These are phyloP conservation scores for Backusella circina DNA, from an alignment of 192 early-diverging fungal species.

Conservation along the genomic window DNA sequence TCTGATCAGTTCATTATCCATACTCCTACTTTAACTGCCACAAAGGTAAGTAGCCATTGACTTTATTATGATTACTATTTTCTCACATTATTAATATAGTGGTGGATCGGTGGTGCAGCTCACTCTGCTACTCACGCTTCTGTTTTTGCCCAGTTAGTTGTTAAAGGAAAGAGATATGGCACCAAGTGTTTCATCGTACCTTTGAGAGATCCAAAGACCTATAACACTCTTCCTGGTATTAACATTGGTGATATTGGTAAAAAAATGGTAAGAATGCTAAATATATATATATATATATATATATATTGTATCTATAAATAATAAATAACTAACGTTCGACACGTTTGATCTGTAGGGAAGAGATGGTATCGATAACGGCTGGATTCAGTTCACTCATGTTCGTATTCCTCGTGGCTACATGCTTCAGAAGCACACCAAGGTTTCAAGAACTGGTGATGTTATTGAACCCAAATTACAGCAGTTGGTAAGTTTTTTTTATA, in stretches of 20 bases:
- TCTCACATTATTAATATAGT: slow-evolving; percentile 28
- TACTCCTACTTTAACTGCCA: slow-evolving; percentile 73
- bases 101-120: slow-evolving; percentile 97
- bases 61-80: not conserved
- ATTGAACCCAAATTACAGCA: slow-evolving; percentile 81
- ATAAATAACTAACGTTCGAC: not conserved
- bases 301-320: not conserved
- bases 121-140: slow-evolving; percentile 81
- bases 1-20: slow-evolving; percentile 87
- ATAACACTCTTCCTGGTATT: slow-evolving; percentile 76
- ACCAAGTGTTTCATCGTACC: slow-evolving; percentile 89
- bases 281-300: not conserved
- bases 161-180: slow-evolving; percentile 79
- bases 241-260: slow-evolving; percentile 91
- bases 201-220: slow-evolving; percentile 80
- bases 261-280: slow-evolving; percentile 64
- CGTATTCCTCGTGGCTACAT: slow-evolving; percentile 86
- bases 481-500: slow-evolving; percentile 34
- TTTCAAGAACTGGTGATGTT: slow-evolving; percentile 72
- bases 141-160: slow-evolving; percentile 82
- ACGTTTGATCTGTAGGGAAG: slow-evolving; percentile 35
- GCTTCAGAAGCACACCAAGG: slow-evolving; percentile 93
- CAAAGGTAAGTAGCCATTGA: slow-evolving; percentile 49
- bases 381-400: slow-evolving; percentile 91
- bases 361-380: slow-evolving; percentile 91